Conservation (phyloP, 23 red algal genomes). For the Gracilaria domingensis region DNA sequence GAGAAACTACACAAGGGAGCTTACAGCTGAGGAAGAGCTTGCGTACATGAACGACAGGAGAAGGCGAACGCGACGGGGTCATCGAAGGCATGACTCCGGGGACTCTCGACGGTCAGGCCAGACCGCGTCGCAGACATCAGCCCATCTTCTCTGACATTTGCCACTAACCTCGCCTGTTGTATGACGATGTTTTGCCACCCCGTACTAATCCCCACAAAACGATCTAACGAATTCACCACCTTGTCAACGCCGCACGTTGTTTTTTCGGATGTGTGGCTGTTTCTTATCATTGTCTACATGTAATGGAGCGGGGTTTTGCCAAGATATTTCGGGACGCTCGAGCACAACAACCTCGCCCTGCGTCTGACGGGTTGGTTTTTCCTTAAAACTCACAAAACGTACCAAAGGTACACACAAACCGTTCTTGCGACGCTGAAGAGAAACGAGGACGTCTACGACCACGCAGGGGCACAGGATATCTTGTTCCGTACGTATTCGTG, state of each 20-base stretch:
- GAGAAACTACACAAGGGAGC: slow-evolving; percentile 62
- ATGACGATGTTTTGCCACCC: background rate
- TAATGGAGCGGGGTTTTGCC: slow-evolving; percentile 13
- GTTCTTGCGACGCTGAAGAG: slow-evolving; percentile 2
- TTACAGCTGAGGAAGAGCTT: slow-evolving; percentile 73
- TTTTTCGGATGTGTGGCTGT: slow-evolving; percentile 38
- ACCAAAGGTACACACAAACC: background rate
- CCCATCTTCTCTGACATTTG: slow-evolving; percentile 29
- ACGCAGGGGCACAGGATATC: background rate
- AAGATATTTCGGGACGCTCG: slow-evolving; percentile 33
- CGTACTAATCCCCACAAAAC: slow-evolving; percentile 13
- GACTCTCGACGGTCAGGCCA: slow-evolving; percentile 58
- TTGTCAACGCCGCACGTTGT: slow-evolving; percentile 30
- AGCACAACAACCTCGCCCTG: background rate
- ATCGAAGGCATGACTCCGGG: slow-evolving; percentile 54
- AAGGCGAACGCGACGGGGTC: slow-evolving; percentile 55
- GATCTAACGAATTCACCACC: slow-evolving; percentile 6
- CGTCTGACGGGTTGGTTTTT: background rate
- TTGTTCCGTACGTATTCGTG: background rate
- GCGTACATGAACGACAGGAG: slow-evolving; percentile 60
- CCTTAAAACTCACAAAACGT: background rate
- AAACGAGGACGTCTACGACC: background rate
- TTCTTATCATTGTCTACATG: slow-evolving; percentile 32
- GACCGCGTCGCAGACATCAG: slow-evolving; percentile 51
- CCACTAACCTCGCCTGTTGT: background rate